phyloP scores from a whole-genome alignment of 1,284 basidiomycete species.

The Lentinula novae-zelandiae region DNA sequence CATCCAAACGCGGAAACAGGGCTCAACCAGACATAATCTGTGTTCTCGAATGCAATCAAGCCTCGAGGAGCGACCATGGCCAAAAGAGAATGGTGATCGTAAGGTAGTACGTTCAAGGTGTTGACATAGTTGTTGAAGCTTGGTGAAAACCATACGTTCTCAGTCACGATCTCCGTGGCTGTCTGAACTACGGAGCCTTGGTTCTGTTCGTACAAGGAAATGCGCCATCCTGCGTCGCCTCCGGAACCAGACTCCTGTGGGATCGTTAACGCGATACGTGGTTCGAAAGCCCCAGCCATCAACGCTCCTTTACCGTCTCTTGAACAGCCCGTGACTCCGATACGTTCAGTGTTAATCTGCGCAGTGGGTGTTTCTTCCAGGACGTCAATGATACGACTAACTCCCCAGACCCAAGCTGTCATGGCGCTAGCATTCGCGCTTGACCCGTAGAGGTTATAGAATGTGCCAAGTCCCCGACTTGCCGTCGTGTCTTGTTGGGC shows the following conservation, averaged over 20 bases:
- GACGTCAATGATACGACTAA: slow-evolving; percentile 51
- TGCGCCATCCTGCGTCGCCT: slow-evolving; percentile 52
- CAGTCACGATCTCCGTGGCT: slow-evolving; percentile 47
- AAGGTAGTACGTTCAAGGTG: slow-evolving; percentile 37
- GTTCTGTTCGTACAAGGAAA: slow-evolving; percentile 40
- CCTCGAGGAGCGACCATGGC: slow-evolving; percentile 50
- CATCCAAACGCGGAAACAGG: slow-evolving; percentile 29
- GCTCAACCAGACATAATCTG: slow-evolving; percentile 30
- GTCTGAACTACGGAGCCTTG: slow-evolving; percentile 38
- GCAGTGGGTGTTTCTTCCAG: slow-evolving; percentile 40
- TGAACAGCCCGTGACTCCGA: slow-evolving; percentile 55
- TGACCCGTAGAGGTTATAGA: slow-evolving; percentile 49
- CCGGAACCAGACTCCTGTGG: slow-evolving; percentile 56
- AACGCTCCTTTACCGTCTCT: slow-evolving; percentile 54
- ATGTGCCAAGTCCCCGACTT: slow-evolving; percentile 49
- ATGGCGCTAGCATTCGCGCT: slow-evolving; percentile 43
- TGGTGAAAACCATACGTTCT: slow-evolving; percentile 55
- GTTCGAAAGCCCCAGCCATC: slow-evolving; percentile 50
- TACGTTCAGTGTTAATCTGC: slow-evolving; percentile 40
- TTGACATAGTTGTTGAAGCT: slow-evolving; percentile 42
- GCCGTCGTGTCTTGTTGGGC: slow-evolving; percentile 37
- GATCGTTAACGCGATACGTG: slow-evolving; percentile 50
- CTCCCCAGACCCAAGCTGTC: slow-evolving; percentile 56
- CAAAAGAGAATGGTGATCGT: slow-evolving; percentile 50
- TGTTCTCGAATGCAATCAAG: slow-evolving; percentile 42